Percentiles rank a stretch among this genome's conserved stretches.
phyloP scores from a whole-genome alignment of 768 basidiomycete species.

The Leccinum sublutescens region DNA sequence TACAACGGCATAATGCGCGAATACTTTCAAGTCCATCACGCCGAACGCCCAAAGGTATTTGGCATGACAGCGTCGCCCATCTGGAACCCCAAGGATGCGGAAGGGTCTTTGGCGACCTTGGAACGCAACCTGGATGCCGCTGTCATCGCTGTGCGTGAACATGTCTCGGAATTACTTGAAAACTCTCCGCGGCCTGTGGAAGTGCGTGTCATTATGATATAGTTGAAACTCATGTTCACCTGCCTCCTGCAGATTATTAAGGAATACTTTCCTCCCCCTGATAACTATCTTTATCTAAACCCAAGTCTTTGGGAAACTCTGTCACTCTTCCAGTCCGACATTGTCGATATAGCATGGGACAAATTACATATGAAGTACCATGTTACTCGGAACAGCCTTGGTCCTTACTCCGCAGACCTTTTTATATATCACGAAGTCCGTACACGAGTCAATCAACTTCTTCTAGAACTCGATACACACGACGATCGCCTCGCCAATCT shows the following conservation, averaged over 20 bases:
- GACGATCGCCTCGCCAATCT: conserved; percentile 18
- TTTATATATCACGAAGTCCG: conserved; percentile 64
- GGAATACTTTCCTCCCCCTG: conserved; percentile 52
- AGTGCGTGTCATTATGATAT: conserved; percentile 36
- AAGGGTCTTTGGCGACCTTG: conserved; percentile 56
- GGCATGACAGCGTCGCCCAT: conserved; percentile 93
- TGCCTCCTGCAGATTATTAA: conserved; percentile 47
- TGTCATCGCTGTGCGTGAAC: conserved; percentile 70
- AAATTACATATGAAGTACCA: conserved; percentile 63
- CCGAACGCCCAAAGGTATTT: conserved; percentile 75
- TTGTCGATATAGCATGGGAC: conserved; percentile 51
- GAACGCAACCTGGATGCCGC: conserved; percentile 74
- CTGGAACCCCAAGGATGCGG: conserved; percentile 73
- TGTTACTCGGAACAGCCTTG: conserved; percentile 60
- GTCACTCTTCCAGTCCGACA: conserved; percentile 35
- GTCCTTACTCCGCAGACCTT: conserved; percentile 72
- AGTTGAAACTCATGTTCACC: conserved; percentile 3
- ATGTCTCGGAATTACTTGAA: conserved; percentile 60
- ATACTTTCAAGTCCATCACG: conserved; percentile 44
- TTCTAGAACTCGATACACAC: conserved; percentile 28
- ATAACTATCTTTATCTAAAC: conserved; percentile 53
- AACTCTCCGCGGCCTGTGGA: conserved; percentile 68
- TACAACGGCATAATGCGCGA: conserved; percentile 59
- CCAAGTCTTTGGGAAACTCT: conserved; percentile 56
- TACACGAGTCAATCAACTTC: conserved; percentile 43